Evolutionary conservation across 2,329 filamentous ascomycete genomes (phyloP), one percentile per base, ranked within the genome.

Genomic region (Alternaria novae-zelandiae): DNA sequence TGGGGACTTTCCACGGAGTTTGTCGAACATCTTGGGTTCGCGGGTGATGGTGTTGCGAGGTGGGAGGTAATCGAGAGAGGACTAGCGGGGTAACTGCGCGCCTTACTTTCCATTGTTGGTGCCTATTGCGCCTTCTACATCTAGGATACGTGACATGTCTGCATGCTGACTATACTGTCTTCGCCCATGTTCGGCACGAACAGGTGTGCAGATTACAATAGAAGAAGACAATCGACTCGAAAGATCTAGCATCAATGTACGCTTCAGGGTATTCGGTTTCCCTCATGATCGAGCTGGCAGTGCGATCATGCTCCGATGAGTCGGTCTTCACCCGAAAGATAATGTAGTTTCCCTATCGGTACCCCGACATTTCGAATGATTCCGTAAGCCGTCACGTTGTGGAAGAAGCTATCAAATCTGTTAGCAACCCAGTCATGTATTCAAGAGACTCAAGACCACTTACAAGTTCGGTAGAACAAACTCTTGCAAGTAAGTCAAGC

Each of bases 21-120:
- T 65, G 20, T 68, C 65, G 32, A 69, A 68, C 67, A 69, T 69
- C 2, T n/a, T 62, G 26, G 43, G 30, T 21, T 15, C n/a, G 28
- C 23, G 25, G 41, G 20, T 36, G 13, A 2, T 30, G 21, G 17
- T 13, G 20, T 44, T 26, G 53, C 21, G 26, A 5, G 20, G 17
- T 20, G 47, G 17, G 36, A 41, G 36, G 5, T 17, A 10, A 41
- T 41, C 36, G 36, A 41, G 36, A 41, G 4, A 17, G 36, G 15
- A 41, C 36, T 41, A 17, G n/a, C n/a, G 15, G n/a, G 36, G 36
- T 17, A 41, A 17, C 5, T 41, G 36, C 36, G 36, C 36, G 36
- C 36, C 36, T 41, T 41, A 41, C 36, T 41, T 41, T 41, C 36
- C n/a, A 41, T 41, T 41, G n/a, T 17, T 10, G 36, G 36, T 41